Evolutionary conservation across 106 monocot genomes (phyloP), one percentile per base, ranked within the genome.

Genomic region (Chionographis japonica): DNA sequence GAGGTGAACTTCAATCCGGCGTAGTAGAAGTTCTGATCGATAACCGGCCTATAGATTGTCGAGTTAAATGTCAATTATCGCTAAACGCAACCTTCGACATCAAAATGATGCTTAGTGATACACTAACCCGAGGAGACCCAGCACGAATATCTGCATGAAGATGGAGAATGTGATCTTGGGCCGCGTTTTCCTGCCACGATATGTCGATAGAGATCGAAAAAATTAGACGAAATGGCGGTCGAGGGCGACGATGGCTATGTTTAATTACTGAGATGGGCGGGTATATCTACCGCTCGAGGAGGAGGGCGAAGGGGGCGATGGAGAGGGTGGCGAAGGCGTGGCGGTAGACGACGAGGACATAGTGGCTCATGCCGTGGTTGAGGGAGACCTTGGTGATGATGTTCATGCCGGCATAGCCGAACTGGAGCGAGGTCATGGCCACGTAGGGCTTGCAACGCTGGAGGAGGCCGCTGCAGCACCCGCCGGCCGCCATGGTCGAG

Each of bases 1-100:
- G 86, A 83, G 11, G 90, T 90, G 65, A 62, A 78, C 74, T 90
- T 86, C 2, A 90, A 35, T 0, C 86, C 90, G 2, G 70, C 77
- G 40, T 90, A 90, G 77, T 90, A 90, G 71, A 90, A 90, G 68
- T 90, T 90, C 50, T 90, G 90, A 42, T 90, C 90, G 3, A 90
- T 90, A n/a, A 90, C 90, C 10, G 90, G 86, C 57, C 88, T 88
- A 71, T 14, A 65, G 15, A 40, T 3, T n/a, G 18, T 17, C 12
- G 58, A 8, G 12, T 7, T 11, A 8, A 38, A 54, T 1, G 27
- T 27, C 27, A 27, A 27, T 27, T 27, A 27, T 27, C 27, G 27
- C 27, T 27, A 54, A 41, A 61, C 38, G 15, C 15, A 37, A n/a
- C 2, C 3, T 35, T 2, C 27, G 27, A 27, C 27, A 27, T 27